Conservation (phyloP, 257 asterid genomes). For the Anisodus tanguticus region DNA sequence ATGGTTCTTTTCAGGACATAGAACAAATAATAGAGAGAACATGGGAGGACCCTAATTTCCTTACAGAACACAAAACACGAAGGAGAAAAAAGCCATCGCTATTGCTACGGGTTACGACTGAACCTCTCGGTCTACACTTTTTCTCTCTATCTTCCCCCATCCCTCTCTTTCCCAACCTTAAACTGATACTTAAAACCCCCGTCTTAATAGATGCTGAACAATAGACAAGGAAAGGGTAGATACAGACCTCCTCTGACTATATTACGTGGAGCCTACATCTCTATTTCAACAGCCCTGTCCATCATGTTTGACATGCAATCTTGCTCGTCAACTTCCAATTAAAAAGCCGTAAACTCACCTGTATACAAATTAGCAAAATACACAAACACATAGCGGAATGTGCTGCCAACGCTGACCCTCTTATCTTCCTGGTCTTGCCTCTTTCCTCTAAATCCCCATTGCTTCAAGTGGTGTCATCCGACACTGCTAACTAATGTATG, state of each 20-base stretch:
- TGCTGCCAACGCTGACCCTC: neutral
- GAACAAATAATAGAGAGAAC: neutral
- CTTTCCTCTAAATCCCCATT: constrained; percentile 20
- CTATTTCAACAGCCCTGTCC: constrained; percentile 1
- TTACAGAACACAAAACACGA: neutral
- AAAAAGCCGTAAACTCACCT: neutral
- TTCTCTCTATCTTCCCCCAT: neutral
- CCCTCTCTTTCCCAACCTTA: neutral
- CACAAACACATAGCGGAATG: neutral
- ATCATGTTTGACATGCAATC: constrained; percentile 2
- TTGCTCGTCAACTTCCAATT: neutral
- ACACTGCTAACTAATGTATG: constrained; percentile 14
- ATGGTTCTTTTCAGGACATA: constrained; percentile 17
- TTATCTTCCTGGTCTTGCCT: constrained; percentile 6
- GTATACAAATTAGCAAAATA: neutral
- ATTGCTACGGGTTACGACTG: constrained; percentile 10
- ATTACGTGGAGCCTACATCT: neutral
- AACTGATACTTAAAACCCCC: neutral
- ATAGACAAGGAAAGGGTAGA: neutral
- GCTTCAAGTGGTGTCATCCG: constrained; percentile 12
- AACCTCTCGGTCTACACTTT: neutral
- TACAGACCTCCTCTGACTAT: constrained; percentile 10
- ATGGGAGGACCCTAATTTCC: neutral
- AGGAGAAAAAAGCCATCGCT: neutral
- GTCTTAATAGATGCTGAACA: neutral